Evolutionary conservation across 352 stramenopile species (phyloP), one percentile per base, ranked within the genome.

Genomic region (Globisporangium nunn): DNA sequence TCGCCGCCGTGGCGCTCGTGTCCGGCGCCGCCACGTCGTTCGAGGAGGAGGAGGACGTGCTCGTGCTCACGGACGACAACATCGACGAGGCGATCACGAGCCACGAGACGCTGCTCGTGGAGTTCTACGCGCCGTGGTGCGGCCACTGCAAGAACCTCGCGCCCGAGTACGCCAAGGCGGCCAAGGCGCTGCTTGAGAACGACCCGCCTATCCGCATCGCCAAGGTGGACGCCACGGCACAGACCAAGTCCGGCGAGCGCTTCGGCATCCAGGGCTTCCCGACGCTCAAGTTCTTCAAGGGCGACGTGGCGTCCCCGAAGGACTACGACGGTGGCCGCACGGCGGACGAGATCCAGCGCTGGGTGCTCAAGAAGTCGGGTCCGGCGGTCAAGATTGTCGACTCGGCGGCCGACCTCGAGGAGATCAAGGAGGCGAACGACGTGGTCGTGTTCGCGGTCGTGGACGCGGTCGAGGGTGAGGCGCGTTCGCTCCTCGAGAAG

Each of bases 51-150:
- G 87, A 96, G 29, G 81, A 92, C 66, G 91, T 98, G 66, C 67
- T 97, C 45, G 86, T 96, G 50, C 75, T 98, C 59, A 96, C 80
- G 52, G 86, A 97, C 66, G 73, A 88, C 67, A 96, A 93, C 78
- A 96, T 98, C 63, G 88, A 95, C 47, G 85, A 89, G 31, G 88
- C 89, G 17, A 74, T 98, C 23, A 67, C 71, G 40, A 66, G 75
- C 50, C 71, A 96, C 72, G 84, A 96, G 52, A 85, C 83, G 58
- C 70, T 97, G 48, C 54, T 98, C n/a, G 89, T 98, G 23, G 88
- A 98, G 70, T 98, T 98, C 64, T 97, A 96, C 55, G 93, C 93
- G 50, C 93, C 93, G 44, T 98, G 91, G 91, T 98, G 91, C 58
- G 93, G 93, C 39, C 93, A 98, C 74, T 98, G 93, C 79, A 96